phyloP scores from a whole-genome alignment of 2,329 filamentous ascomycete species.

The Botrytis elliptica region DNA sequence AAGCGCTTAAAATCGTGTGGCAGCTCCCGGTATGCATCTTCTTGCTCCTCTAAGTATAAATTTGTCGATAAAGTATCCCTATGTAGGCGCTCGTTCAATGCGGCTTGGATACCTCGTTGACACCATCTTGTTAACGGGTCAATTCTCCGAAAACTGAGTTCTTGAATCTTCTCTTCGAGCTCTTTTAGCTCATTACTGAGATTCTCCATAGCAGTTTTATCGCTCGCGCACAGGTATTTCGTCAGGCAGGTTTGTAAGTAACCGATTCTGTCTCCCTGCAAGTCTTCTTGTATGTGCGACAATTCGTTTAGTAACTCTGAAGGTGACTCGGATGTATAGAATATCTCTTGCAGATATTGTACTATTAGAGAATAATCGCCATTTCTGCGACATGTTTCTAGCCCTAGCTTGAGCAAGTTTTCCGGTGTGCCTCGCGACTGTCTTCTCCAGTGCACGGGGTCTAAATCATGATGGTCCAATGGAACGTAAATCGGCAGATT shows the following conservation, averaged over 20 bases:
- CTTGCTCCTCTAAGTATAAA: background rate
- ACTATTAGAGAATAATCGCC: background rate
- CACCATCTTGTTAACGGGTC: background rate
- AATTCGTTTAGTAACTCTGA: background rate
- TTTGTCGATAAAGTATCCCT: fast-evolving
- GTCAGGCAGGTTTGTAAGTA: background rate
- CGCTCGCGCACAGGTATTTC: background rate
- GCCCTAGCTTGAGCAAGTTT: background rate
- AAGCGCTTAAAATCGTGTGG: background rate
- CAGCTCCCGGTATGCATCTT: background rate
- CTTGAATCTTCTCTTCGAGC: background rate
- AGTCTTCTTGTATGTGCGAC: background rate
- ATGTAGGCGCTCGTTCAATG: background rate
- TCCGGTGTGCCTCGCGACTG: background rate
- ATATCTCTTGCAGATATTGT: background rate
- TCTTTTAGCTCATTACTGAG: background rate
- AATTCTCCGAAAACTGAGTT: fast-evolving
- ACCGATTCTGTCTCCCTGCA: background rate
- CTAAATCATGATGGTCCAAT: background rate
- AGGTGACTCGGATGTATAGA: background rate
- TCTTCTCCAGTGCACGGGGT: background rate
- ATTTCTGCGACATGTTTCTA: background rate
- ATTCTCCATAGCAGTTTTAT: background rate
- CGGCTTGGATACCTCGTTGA: background rate
- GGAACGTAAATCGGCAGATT: background rate